Percentiles rank a stretch among this genome's conserved stretches.
These are phyloP conservation scores for Penicillium sp. DNA, from an alignment of 2,329 filamentous ascomycete species.

Conservation along the genomic window DNA sequence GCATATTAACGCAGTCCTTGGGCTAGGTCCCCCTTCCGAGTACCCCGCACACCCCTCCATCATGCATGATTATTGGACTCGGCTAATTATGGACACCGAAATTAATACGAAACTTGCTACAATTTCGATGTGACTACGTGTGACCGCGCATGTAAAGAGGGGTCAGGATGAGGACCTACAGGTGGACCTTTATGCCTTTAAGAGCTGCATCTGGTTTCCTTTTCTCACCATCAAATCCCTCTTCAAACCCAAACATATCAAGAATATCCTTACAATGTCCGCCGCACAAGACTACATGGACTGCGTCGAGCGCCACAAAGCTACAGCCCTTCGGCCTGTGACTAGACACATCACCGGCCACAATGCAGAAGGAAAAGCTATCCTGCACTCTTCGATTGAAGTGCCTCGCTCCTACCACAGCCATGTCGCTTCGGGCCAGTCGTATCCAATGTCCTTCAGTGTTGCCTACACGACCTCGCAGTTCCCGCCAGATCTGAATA, in stretches of 20 bases:
- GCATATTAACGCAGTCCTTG: neutral
- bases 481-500: constrained; percentile 37
- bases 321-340: constrained; percentile 28
- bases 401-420: constrained; percentile 16
- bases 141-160: neutral
- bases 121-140: neutral
- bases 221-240: neutral
- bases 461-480: constrained; percentile 43
- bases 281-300: constrained; percentile 8
- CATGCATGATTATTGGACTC: neutral
- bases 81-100: neutral
- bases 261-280: constrained; percentile 13
- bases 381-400: constrained; percentile 30
- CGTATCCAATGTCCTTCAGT: constrained; percentile 38
- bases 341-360: constrained; percentile 43
- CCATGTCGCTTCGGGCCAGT: constrained; percentile 30
- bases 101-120: neutral
- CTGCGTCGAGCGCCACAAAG: constrained; percentile 6
- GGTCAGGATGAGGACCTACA: neutral
- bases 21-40: neutral
- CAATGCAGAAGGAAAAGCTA: constrained; percentile 36
- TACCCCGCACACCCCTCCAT: neutral
- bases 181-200: neutral
- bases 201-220: neutral
- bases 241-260: neutral